Conservation (phyloP, 805 yeast genomes). For the Schwanniomyces pseudopolymorphus region DNA sequence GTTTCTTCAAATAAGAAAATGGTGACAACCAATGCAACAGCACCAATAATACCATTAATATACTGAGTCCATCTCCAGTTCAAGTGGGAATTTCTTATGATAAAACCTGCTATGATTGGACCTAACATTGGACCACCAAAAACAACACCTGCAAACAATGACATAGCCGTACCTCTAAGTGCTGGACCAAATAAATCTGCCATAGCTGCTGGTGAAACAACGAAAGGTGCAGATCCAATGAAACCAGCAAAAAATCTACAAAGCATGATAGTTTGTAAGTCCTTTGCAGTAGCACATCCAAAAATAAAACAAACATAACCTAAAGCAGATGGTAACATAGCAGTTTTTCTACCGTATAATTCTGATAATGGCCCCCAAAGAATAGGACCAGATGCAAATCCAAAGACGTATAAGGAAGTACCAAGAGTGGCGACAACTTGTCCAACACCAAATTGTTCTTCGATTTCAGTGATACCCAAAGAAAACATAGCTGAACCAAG, state of each 20-base stretch:
- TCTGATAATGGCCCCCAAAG: conserved; percentile 87
- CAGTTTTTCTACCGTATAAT: conserved; percentile 66
- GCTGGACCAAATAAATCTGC: conserved; percentile 69
- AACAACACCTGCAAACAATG: conserved; percentile 64
- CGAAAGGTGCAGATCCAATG: conserved; percentile 78
- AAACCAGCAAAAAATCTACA: conserved; percentile 76
- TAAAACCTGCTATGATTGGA: conserved; percentile 51
- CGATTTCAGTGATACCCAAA: conserved; percentile 49
- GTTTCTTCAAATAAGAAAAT: conserved; percentile 30
- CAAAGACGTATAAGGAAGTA: conserved; percentile 74
- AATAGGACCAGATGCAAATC: conserved; percentile 86
- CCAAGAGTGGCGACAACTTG: conserved; percentile 64
- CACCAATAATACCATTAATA: conserved; percentile 38
- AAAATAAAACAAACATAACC: conserved; percentile 39
- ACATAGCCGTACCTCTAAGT: conserved; percentile 70
- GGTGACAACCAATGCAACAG: conserved; percentile 25
- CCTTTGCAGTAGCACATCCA: conserved; percentile 71
- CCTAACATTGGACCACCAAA: conserved; percentile 73
- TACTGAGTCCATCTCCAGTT: conserved; percentile 58
- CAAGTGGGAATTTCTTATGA: conserved; percentile 17
- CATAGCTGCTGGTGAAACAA: conserved; percentile 76
- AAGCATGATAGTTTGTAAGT: conserved; percentile 70
- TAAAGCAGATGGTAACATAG: conserved; percentile 49
- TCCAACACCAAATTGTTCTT: conserved; percentile 55
- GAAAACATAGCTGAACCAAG: conserved; percentile 73